A percentile compares a stretch with the other conserved stretches of the same genome.
These are phyloP conservation scores for Daedalea quercina DNA, from an alignment of 768 basidiomycete genomes.

Conservation along the genomic window DNA sequence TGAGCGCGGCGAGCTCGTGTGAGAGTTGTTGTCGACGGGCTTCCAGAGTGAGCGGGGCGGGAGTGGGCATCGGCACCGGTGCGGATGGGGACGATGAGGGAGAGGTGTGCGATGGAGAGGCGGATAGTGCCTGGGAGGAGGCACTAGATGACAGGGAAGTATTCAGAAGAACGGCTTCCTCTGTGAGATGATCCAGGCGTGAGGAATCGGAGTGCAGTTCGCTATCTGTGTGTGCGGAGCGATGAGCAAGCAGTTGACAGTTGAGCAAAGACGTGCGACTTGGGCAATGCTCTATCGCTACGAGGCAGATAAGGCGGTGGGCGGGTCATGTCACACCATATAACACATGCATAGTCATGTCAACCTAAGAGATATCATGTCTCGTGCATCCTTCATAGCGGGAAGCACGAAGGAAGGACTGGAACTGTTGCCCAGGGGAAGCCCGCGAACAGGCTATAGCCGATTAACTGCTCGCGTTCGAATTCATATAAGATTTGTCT, in stretches of 20 bases:
- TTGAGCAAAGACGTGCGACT: background rate
- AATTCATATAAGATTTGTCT: no score
- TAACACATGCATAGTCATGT: background rate
- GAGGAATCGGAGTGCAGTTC: conserved; percentile 7
- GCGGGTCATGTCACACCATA: background rate
- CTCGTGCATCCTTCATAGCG: no score
- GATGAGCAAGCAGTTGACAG: background rate
- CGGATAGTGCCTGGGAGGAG: conserved; percentile 8
- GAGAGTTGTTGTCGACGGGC: conserved; percentile 63
- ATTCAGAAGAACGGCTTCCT: conserved; percentile 1
- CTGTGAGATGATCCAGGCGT: conserved; percentile 4
- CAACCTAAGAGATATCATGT: background rate
- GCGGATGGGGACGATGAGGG: conserved; percentile 11
- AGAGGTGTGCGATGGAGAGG: conserved; percentile 7
- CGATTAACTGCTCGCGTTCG: no score
- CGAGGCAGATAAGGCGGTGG: background rate
- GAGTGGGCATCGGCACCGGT: conserved; percentile 13
- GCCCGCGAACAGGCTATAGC: no score
- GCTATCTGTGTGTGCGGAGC: conserved; percentile 3
- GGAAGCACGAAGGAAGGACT: no score
- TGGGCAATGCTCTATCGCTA: background rate
- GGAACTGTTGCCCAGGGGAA: no score
- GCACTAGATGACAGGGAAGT: conserved; percentile 5
- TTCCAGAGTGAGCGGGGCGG: conserved; percentile 47
- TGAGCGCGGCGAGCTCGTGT: conserved; percentile 55